These are phyloP conservation scores for Brasenia schreberi DNA, from an alignment of 164 flowering plant genomes.

Conservation along the genomic window DNA sequence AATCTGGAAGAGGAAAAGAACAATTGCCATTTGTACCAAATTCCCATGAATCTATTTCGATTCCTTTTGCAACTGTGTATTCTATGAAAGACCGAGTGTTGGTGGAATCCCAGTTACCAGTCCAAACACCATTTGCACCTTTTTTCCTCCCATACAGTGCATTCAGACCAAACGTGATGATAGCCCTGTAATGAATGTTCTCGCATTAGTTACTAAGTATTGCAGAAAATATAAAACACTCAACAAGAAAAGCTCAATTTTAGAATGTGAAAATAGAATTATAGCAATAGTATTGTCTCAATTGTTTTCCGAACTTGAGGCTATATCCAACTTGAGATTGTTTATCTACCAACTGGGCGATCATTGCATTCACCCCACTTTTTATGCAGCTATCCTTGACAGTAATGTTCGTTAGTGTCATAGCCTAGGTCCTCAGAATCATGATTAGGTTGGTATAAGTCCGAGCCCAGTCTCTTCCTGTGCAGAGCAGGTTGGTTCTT, in stretches of 20 bases:
- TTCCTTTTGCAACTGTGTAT: constrained; percentile 4
- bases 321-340: too few relatives aligned
- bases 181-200: constrained; percentile 4
- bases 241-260: not conserved
- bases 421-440: too few relatives aligned
- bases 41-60: constrained; percentile 8
- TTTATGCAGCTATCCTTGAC: too few relatives aligned
- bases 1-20: not conserved
- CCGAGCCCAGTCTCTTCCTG: too few relatives aligned
- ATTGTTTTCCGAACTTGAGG: not conserved
- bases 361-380: too few relatives aligned
- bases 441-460: too few relatives aligned
- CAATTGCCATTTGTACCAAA: not conserved
- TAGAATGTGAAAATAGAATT: not conserved
- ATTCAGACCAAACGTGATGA: constrained; percentile 13
- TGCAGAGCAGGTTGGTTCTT: too few relatives aligned
- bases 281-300: too few relatives aligned
- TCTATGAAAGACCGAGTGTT: constrained; percentile 5
- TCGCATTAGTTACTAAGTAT: not conserved
- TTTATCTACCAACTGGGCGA: too few relatives aligned
- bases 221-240: not conserved
- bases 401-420: too few relatives aligned
- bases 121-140: constrained; percentile 3
- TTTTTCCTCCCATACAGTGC: constrained; percentile 10
- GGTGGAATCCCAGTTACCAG: constrained; percentile 5